A percentile compares a stretch with the other conserved stretches of the same genome.
phyloP scores from a whole-genome alignment of 1,139 yeast species.

The Candida gigantensis region DNA sequence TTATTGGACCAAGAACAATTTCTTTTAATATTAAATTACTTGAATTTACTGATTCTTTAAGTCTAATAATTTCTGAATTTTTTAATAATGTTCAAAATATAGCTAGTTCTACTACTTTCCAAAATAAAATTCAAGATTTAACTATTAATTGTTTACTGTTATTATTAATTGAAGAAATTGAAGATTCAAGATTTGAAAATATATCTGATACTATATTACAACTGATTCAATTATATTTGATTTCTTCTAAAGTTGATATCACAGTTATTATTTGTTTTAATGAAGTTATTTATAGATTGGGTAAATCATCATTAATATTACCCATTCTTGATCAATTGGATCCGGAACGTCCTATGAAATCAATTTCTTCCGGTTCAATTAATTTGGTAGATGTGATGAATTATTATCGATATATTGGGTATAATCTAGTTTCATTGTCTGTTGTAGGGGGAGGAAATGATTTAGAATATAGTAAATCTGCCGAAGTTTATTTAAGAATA shows the following conservation, averaged over 20 bases:
- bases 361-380: slow-evolving; percentile 18
- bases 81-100: slow-evolving; percentile 3
- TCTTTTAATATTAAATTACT: slow-evolving; percentile 5
- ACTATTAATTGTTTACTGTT: slow-evolving; percentile 16
- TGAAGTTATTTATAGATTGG: slow-evolving; percentile 25
- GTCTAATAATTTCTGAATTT: slow-evolving; percentile 2
- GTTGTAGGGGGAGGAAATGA: no score
- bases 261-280: slow-evolving; percentile 23
- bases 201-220: slow-evolving; percentile 7
- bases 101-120: slow-evolving; percentile 1
- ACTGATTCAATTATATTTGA: slow-evolving; percentile 10
- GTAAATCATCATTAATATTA: slow-evolving; percentile 22
- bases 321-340: slow-evolving; percentile 19
- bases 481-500: slow-evolving; percentile 29
- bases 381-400: slow-evolving; percentile 24
- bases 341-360: slow-evolving; percentile 25
- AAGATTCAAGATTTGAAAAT: slow-evolving; percentile 13
- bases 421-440: slow-evolving; percentile 19
- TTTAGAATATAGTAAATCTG: slow-evolving; percentile 19
- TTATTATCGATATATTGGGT: slow-evolving; percentile 34
- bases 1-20: slow-evolving; percentile 1
- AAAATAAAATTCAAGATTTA: slow-evolving; percentile 5
- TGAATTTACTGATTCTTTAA: slow-evolving; percentile 4
- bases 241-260: slow-evolving; percentile 7
- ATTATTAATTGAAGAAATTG: slow-evolving; percentile 19